Percentiles rank a stretch among this genome's conserved stretches.
Conservation (phyloP, 2,329 filamentous ascomycete genomes). For the Neofusicoccum laricinum region DNA sequence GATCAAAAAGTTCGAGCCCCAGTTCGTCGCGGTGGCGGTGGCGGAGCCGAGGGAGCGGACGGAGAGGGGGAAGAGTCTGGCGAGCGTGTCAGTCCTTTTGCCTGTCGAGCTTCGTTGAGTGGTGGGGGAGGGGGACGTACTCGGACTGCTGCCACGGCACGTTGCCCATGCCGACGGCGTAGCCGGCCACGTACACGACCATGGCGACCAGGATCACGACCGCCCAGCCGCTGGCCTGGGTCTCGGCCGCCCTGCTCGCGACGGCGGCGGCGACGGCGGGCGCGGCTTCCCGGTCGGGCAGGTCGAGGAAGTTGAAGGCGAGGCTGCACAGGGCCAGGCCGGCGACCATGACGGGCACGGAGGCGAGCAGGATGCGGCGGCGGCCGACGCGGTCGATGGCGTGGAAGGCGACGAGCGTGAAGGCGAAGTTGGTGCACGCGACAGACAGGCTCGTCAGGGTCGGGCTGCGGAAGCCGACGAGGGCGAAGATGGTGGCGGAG, state of each 20-base stretch:
- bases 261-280: slow-evolving; percentile 20
- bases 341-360: slow-evolving; percentile 77
- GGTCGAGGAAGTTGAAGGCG: slow-evolving; percentile 66
- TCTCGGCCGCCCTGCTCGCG: background rate
- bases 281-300: slow-evolving; percentile 31
- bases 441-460: slow-evolving; percentile 45
- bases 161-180: slow-evolving; percentile 83
- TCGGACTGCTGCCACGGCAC: slow-evolving; percentile 97
- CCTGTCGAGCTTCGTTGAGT: background rate
- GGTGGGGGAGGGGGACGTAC: slow-evolving; percentile 27
- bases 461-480: slow-evolving; percentile 45
- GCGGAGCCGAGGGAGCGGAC: slow-evolving; percentile 72
- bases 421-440: slow-evolving; percentile 45
- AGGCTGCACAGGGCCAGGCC: slow-evolving; percentile 69
- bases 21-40: slow-evolving; percentile 77
- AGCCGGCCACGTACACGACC: slow-evolving; percentile 79
- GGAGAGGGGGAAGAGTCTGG: slow-evolving; percentile 67
- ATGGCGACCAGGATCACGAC: slow-evolving; percentile 68
- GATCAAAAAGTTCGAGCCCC: slow-evolving; percentile 81
- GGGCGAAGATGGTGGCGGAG: slow-evolving; percentile 46
- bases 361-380: slow-evolving; percentile 68
- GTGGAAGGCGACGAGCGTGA: slow-evolving; percentile 46
- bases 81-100: background rate
- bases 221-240: slow-evolving; percentile 23
- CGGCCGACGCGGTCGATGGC: slow-evolving; percentile 45